These are phyloP conservation scores for Dacryopinax primogenitus DNA, from an alignment of 768 basidiomycete species.

Conservation along the genomic window DNA sequence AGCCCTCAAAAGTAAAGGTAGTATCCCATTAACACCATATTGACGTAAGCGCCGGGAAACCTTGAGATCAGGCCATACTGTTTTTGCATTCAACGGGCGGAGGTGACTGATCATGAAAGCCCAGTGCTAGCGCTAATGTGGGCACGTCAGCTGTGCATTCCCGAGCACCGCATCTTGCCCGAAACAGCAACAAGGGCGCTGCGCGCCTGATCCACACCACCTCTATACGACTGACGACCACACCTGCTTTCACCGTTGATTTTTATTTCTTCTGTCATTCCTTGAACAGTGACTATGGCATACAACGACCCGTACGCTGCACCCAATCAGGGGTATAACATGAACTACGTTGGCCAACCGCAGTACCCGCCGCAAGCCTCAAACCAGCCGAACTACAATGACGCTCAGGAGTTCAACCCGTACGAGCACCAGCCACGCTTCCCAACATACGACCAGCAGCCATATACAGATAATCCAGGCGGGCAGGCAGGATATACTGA, in stretches of 20 bases:
- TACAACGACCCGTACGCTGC: slow-evolving; percentile 5
- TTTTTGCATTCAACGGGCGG: not conserved
- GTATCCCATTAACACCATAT: no score
- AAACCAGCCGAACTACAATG: not conserved
- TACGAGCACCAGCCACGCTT: slow-evolving; percentile 4
- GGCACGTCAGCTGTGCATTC: slow-evolving; percentile 3
- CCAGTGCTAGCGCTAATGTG: not conserved
- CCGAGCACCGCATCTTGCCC: slow-evolving; percentile 2
- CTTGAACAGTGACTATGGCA: not conserved
- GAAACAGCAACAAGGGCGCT: not conserved
- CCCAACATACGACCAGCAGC: not conserved
- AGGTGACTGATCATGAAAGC: not conserved
- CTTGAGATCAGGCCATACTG: not conserved
- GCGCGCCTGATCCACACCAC: not conserved
- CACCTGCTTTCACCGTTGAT: not conserved
- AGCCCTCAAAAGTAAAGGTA: no score
- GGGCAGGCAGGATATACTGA: not conserved
- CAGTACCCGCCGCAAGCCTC: not conserved
- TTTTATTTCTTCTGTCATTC: not conserved
- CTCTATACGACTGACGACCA: not conserved
- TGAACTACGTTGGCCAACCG: not conserved
- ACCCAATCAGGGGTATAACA: not conserved
- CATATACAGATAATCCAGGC: not conserved
- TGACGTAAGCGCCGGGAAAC: no score
- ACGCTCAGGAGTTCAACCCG: not conserved